Percentiles rank a stretch among this genome's conserved stretches.
Conservation (phyloP, 495 filamentous ascomycete genomes). For the Talaromyces wortmannii region DNA sequence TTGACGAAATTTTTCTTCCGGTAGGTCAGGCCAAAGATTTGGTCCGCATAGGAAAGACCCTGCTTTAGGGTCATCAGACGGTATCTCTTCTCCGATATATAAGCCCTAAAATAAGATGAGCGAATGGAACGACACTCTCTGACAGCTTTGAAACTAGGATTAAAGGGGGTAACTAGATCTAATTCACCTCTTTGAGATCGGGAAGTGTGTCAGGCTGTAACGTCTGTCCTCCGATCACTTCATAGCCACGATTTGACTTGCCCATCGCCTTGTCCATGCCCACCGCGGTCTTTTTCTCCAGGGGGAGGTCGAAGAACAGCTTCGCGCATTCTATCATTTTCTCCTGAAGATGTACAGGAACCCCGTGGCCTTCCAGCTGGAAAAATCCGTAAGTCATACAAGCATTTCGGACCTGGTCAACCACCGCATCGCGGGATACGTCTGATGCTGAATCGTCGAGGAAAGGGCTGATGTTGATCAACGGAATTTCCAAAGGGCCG, state of each 20-base stretch:
- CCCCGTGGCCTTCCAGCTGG: conserved; percentile 39
- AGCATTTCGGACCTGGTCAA: too few species aligned
- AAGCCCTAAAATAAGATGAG: conserved; percentile 16
- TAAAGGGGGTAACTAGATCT: too few species aligned
- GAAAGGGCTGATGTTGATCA: too few species aligned
- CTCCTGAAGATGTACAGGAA: conserved; percentile 23
- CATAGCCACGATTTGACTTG: conserved; percentile 40
- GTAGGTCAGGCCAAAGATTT: conserved; percentile 42
- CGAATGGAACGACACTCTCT: too few species aligned
- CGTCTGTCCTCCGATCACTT: conserved; percentile 39
- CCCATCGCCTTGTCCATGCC: conserved; percentile 20
- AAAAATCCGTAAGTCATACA: conserved; percentile 34
- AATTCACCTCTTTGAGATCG: conserved; percentile 36
- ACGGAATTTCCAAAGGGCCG: too few species aligned
- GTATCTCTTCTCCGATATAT: conserved; percentile 41
- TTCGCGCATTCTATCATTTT: conserved; percentile 29
- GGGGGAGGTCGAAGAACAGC: conserved; percentile 42
- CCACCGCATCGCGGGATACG: too few species aligned
- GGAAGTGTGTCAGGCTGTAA: conserved; percentile 38
- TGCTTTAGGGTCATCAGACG: conserved; percentile 20
- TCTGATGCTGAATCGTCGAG: too few species aligned
- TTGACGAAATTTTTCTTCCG: conserved; percentile 29
- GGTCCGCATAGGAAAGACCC: conserved; percentile 18
- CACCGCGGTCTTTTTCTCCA: conserved; percentile 36
- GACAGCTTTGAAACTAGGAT: too few species aligned